phyloP scores from a whole-genome alignment of 495 filamentous ascomycete species.

The Penicillium odoratum region DNA sequence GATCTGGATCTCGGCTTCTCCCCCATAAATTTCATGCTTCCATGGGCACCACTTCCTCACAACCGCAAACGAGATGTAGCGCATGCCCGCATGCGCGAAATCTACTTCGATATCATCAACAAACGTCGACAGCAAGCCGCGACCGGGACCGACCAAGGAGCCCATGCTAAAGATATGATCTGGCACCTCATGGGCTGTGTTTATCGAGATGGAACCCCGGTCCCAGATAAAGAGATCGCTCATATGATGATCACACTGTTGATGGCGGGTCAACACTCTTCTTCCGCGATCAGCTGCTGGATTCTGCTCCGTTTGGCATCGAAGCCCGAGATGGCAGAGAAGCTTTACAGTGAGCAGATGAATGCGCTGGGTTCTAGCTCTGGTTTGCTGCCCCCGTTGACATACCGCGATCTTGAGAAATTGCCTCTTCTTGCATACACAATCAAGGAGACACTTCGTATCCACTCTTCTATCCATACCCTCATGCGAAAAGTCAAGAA shows the following conservation, averaged over 20 bases:
- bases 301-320: conserved; percentile 77
- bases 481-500: conserved; percentile 83
- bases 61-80: conserved; percentile 78
- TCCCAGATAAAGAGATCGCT: conserved; percentile 79
- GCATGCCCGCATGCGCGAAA: conserved; percentile 70
- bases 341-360: conserved; percentile 75
- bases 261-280: conserved; percentile 89
- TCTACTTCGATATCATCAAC: conserved; percentile 77
- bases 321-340: conserved; percentile 68
- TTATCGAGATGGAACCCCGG: conserved; percentile 70
- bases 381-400: conserved; percentile 54
- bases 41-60: conserved; percentile 82
- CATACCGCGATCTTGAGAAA: conserved; percentile 66
- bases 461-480: conserved; percentile 80
- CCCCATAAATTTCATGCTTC: conserved; percentile 82
- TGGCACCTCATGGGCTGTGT: conserved; percentile 76
- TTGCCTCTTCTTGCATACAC: conserved; percentile 68
- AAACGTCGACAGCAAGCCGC: conserved; percentile 53
- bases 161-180: conserved; percentile 65
- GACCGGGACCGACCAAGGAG: conserved; percentile 17
- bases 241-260: conserved; percentile 92
- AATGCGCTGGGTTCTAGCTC: conserved; percentile 55
- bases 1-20: conserved; percentile 83
- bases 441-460: conserved; percentile 77
- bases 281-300: conserved; percentile 78